Evolutionary conservation across 2,329 filamentous ascomycete genomes (phyloP).

Genomic region (Fusarium anthophilum): DNA sequence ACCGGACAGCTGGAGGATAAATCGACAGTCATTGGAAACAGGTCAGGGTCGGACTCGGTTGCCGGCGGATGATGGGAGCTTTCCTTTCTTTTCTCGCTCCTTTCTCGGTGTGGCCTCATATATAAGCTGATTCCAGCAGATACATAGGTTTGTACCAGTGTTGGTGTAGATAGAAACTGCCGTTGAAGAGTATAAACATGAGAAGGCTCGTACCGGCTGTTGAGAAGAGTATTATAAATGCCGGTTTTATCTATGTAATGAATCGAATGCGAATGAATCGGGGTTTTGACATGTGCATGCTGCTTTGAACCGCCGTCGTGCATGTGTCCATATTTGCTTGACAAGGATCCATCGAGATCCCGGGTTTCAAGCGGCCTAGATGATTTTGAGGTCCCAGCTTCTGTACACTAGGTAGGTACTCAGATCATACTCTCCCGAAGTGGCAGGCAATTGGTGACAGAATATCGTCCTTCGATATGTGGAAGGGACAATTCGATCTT

Average conservation of each 20-base stretch:
- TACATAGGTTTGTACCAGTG: background rate
- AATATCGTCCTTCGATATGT: background rate
- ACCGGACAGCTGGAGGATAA: constrained; percentile 29
- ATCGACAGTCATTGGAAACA: constrained; percentile 7
- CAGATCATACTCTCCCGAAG: constrained; percentile 21
- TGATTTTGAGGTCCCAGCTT: constrained; percentile 6
- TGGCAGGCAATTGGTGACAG: background rate
- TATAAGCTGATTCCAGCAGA: background rate
- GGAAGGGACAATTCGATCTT: background rate
- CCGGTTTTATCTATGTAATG: background rate
- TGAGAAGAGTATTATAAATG: background rate
- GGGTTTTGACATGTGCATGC: constrained; percentile 6
- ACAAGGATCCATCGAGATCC: constrained; percentile 6
- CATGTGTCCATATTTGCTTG: background rate
- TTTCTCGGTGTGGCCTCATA: background rate
- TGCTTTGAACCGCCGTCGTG: background rate
- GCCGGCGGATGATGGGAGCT: constrained; percentile 9
- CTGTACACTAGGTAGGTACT: background rate
- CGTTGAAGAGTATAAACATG: background rate
- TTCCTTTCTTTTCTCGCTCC: constrained; percentile 9
- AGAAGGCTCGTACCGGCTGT: background rate
- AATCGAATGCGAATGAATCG: background rate
- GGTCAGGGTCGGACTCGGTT: constrained; percentile 10
- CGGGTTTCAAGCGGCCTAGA: background rate
- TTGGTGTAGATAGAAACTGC: background rate